Conservation (phyloP, 2,329 filamentous ascomycete species). For the Fusarium sp. region DNA sequence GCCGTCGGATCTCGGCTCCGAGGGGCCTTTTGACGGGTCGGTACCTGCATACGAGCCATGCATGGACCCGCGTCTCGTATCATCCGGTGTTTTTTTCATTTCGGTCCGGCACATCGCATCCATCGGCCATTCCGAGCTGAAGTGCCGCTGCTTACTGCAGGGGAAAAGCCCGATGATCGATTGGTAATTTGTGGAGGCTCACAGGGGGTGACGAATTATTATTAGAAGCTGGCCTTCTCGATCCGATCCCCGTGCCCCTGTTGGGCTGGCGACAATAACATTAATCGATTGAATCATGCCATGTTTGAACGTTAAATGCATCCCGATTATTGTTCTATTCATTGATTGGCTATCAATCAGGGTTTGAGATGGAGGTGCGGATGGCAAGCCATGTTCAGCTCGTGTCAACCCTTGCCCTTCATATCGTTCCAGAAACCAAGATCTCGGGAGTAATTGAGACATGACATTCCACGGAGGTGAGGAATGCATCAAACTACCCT, state of each 20-base stretch:
- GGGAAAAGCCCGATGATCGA: not conserved
- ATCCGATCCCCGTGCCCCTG: not conserved
- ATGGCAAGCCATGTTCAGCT: not conserved
- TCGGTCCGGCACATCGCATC: not conserved
- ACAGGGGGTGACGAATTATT: not conserved
- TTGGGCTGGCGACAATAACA: not conserved
- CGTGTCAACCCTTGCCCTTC: not conserved
- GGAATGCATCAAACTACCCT: not conserved
- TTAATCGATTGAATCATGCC: not conserved
- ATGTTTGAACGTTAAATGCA: not conserved
- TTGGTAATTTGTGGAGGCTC: not conserved
- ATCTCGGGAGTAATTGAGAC: not conserved
- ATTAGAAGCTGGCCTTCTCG: not conserved
- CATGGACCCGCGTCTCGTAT: not conserved
- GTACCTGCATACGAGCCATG: not conserved
- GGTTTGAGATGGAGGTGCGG: not conserved
- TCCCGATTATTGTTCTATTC: not conserved
- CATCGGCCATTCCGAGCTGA: not conserved
- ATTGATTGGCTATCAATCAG: not conserved
- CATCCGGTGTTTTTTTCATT: not conserved
- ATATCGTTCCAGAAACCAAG: not conserved
- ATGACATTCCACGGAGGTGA: not conserved
- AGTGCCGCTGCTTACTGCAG: not conserved
- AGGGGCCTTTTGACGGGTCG: not conserved
- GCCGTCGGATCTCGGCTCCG: not conserved